Percentiles rank a stretch among this genome's conserved stretches.
Conservation (phyloP, 345 rosid genomes). For the Microcos paniculata region DNA sequence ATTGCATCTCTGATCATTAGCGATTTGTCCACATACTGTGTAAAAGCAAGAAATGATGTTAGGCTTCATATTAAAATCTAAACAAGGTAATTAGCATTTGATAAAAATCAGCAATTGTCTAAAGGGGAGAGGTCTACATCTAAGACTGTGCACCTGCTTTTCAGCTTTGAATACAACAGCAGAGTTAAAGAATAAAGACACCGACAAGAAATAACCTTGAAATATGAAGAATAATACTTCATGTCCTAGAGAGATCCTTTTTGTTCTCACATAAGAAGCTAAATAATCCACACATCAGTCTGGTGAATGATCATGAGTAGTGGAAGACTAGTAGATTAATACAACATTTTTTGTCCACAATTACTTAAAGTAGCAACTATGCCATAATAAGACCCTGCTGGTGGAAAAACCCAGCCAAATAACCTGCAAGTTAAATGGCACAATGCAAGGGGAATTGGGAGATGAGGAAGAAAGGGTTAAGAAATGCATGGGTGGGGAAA, state of each 20-base stretch:
- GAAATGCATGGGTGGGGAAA: background rate
- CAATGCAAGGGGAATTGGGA: background rate
- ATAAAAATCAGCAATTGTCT: background rate
- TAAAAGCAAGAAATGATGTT: conserved; percentile 14
- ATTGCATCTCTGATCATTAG: conserved; percentile 44
- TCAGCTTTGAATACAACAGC: background rate
- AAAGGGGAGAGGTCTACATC: background rate
- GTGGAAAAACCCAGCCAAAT: background rate
- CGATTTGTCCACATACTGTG: conserved; percentile 71
- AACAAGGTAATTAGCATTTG: background rate
- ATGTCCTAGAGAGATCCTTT: background rate
- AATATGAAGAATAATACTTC: background rate
- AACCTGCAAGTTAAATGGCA: background rate
- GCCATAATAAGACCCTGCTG: background rate
- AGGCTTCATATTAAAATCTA: background rate
- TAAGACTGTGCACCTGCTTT: background rate
- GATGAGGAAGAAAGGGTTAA: background rate
- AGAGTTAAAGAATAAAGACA: background rate
- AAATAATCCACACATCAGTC: background rate
- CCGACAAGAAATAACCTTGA: background rate
- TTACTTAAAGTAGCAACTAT: background rate
- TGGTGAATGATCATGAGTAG: background rate
- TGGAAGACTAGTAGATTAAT: background rate
- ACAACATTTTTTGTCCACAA: background rate
- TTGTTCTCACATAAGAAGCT: conserved; percentile 5